These are phyloP conservation scores for Xylaria hypoxylon DNA, from an alignment of 2,329 filamentous ascomycete species.

Conservation along the genomic window DNA sequence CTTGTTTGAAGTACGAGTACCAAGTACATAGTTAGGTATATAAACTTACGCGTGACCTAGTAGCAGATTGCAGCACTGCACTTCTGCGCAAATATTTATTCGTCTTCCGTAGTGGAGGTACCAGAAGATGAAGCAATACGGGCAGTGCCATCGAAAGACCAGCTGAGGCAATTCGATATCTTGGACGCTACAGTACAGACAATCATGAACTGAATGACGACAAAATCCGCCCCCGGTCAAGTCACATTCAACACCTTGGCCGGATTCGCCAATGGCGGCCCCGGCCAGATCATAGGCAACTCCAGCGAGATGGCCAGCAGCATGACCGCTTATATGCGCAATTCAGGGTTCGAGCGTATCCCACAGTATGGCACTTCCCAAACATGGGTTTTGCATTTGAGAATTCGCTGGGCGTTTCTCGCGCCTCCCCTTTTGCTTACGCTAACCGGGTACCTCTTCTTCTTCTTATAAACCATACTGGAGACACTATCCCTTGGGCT, in stretches of 20 bases:
- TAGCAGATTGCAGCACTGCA: too few relatives aligned
- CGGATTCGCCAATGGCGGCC: too few relatives aligned
- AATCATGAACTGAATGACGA: neutral
- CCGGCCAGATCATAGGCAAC: neutral
- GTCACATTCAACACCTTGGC: neutral
- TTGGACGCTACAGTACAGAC: neutral
- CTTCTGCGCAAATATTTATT: constrained; percentile 8
- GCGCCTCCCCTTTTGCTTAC: neutral
- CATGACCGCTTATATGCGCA: constrained; percentile 10
- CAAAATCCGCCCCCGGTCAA: neutral
- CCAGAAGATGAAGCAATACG: constrained; percentile 3
- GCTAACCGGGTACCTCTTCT: neutral
- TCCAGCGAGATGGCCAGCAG: constrained; percentile 8
- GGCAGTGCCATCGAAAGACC: neutral
- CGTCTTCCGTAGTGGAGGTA: constrained; percentile 13
- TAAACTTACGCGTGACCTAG: too few relatives aligned
- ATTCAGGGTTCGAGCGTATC: neutral
- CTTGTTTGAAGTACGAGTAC: too few relatives aligned
- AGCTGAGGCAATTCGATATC: constrained; percentile 4
- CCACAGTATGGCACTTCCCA: neutral
- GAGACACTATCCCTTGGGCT: constrained; percentile 14
- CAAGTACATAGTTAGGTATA: too few relatives aligned
- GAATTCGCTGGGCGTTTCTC: constrained; percentile 11
- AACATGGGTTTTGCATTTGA: neutral
- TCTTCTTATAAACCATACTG: constrained; percentile 12